These are phyloP conservation scores for Pythium biforme DNA, from an alignment of 352 stramenopile genomes.

Conservation along the genomic window DNA sequence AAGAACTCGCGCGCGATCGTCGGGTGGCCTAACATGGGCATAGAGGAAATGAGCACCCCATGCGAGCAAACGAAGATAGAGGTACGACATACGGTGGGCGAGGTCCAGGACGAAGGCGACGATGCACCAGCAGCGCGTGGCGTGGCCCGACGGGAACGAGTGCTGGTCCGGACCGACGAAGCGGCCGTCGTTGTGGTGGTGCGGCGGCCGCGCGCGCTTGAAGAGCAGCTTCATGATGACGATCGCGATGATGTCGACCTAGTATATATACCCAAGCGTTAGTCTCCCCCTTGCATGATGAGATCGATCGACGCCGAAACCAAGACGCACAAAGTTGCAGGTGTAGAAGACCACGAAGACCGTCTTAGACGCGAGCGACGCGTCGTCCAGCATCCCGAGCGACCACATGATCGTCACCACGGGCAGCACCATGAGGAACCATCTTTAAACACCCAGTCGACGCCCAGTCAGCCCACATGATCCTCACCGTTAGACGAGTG, in stretches of 20 bases:
- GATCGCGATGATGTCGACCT: slow-evolving; percentile 78
- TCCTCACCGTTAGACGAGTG: too few species aligned
- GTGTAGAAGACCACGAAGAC: slow-evolving; percentile 44
- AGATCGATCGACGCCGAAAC: too few species aligned
- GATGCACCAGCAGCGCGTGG: slow-evolving; percentile 72
- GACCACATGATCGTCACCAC: slow-evolving; percentile 39
- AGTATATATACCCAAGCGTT: too few species aligned
- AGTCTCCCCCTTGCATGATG: too few species aligned
- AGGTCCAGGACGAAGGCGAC: slow-evolving; percentile 64
- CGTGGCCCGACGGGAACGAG: slow-evolving; percentile 84
- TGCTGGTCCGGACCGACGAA: slow-evolving; percentile 85
- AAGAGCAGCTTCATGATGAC: slow-evolving; percentile 77
- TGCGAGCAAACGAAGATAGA: too few species aligned
- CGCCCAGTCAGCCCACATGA: too few species aligned
- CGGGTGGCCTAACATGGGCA: slow-evolving; percentile 30
- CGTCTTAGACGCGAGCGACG: slow-evolving; percentile 28
- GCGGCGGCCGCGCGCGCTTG: slow-evolving; percentile 67
- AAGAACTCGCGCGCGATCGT: slow-evolving; percentile 51
- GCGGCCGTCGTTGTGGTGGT: slow-evolving; percentile 66
- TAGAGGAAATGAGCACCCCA: too few species aligned
- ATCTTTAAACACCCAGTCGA: slow-evolving; percentile 32
- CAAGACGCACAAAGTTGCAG: slow-evolving; percentile 39
- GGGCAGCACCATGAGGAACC: slow-evolving; percentile 56
- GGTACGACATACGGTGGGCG: slow-evolving; percentile 28
- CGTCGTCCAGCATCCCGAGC: slow-evolving; percentile 29